Conservation (phyloP, 805 yeast species). For the Pichia exigua region DNA sequence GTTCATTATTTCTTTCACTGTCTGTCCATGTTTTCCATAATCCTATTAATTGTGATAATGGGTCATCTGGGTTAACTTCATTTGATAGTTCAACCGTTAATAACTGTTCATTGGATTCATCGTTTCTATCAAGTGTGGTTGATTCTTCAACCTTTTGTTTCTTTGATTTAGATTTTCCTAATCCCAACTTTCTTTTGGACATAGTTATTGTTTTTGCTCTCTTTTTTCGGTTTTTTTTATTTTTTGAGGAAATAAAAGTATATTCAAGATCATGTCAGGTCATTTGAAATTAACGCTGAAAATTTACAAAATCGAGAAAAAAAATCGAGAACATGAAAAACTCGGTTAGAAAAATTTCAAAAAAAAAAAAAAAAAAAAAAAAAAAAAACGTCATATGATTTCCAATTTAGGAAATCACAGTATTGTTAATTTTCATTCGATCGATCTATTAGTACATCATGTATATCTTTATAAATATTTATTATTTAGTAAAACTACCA, state of each 20-base stretch:
- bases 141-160: slow-evolving; percentile 48
- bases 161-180: slow-evolving; percentile 46
- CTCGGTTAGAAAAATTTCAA: neutral
- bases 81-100: slow-evolving; percentile 61
- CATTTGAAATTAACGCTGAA: neutral
- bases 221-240: too few species aligned
- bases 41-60: slow-evolving; percentile 66
- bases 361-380: neutral
- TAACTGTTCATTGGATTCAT: slow-evolving; percentile 24
- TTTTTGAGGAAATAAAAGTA: neutral
- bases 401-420: neutral
- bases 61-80: slow-evolving; percentile 68
- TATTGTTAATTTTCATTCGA: too few species aligned
- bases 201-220: neutral
- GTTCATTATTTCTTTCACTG: slow-evolving; percentile 53
- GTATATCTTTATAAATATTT: too few species aligned
- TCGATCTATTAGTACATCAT: neutral
- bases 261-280: neutral
- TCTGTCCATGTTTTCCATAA: slow-evolving; percentile 58
- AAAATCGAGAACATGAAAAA: too few species aligned
- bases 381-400: neutral
- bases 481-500: too few species aligned
- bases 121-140: slow-evolving; percentile 13
- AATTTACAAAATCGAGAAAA: neutral
- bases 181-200: slow-evolving; percentile 53